phyloP scores from a whole-genome alignment of 805 yeast genomes.

The Candida fluviatilis region DNA sequence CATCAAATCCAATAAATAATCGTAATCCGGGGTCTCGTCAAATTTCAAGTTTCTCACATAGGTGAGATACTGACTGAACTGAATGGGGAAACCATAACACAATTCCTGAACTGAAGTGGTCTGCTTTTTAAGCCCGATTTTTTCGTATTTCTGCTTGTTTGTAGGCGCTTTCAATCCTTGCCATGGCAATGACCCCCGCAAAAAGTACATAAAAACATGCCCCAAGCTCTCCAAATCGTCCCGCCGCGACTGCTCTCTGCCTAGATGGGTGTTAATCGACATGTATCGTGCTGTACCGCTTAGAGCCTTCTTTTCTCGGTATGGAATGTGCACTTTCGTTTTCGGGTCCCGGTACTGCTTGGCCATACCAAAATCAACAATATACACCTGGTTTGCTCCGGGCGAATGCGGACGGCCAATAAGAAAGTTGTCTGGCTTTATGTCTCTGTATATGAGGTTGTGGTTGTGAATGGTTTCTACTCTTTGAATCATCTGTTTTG shows the following conservation, averaged over 20 bases:
- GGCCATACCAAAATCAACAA: constrained; percentile 98
- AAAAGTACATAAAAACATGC: constrained; percentile 91
- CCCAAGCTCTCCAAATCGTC: constrained; percentile 97
- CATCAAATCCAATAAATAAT: constrained; percentile 73
- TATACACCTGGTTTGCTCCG: constrained; percentile 79
- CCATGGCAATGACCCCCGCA: constrained; percentile 96
- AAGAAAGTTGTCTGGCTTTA: constrained; percentile 94
- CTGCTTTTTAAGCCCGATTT: constrained; percentile 94
- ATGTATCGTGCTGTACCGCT: constrained; percentile 99
- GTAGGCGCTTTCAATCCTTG: constrained; percentile 98
- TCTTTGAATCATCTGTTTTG: constrained; percentile 88
- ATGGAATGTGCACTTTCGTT: constrained; percentile 93
- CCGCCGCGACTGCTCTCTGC: constrained; percentile 94
- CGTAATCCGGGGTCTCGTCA: constrained; percentile 94
- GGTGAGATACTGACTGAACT: constrained; percentile 87
- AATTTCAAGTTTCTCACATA: constrained; percentile 85
- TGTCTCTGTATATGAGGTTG: constrained; percentile 91
- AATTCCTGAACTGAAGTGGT: constrained; percentile 81
- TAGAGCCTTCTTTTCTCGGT: constrained; percentile 90
- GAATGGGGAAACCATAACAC: constrained; percentile 86
- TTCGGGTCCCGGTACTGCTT: constrained; percentile 96
- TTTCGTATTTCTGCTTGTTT: constrained; percentile 95
- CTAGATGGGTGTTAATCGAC: constrained; percentile 96
- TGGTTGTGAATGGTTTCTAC: constrained; percentile 85
- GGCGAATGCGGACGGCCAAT: constrained; percentile 86